Conservation (phyloP, 768 basidiomycete genomes). For the Steccherinum ochraceum region DNA sequence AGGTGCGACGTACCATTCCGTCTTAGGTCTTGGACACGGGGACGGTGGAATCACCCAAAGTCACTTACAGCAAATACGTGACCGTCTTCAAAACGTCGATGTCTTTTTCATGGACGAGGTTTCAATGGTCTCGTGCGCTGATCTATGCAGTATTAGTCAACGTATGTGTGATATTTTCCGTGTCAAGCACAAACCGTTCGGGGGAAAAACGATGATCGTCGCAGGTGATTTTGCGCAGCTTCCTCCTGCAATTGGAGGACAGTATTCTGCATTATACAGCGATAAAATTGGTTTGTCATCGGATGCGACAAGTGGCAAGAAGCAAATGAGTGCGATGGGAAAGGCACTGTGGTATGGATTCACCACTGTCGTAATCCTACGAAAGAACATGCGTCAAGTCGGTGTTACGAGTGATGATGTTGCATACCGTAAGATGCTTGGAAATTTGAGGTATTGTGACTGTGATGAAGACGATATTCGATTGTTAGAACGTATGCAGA, state of each 20-base stretch:
- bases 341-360: conserved; percentile 15
- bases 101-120: conserved; percentile 39
- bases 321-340: conserved; percentile 8
- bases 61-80: background rate
- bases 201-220: conserved; percentile 34
- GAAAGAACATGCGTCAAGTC: conserved; percentile 14
- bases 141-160: conserved; percentile 21
- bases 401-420: conserved; percentile 17
- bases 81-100: conserved; percentile 20
- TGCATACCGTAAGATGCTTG: conserved; percentile 23
- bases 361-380: conserved; percentile 13
- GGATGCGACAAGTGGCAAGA: no score
- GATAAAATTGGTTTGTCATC: background rate
- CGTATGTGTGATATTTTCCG: conserved; percentile 14
- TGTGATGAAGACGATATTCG: conserved; percentile 31
- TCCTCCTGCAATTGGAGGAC: conserved; percentile 16
- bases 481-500: conserved; percentile 26
- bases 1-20: conserved; percentile 19
- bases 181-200: conserved; percentile 22
- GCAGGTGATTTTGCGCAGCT: conserved; percentile 43
- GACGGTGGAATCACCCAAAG: background rate
- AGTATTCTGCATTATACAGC: background rate
- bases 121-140: conserved; percentile 31
- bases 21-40: conserved; percentile 5
- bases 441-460: conserved; percentile 32